A percentile compares a stretch with the other conserved stretches of the same genome.
These are phyloP conservation scores for Trichomonas tenax DNA, from an alignment of 208 protist species.

Conservation along the genomic window DNA sequence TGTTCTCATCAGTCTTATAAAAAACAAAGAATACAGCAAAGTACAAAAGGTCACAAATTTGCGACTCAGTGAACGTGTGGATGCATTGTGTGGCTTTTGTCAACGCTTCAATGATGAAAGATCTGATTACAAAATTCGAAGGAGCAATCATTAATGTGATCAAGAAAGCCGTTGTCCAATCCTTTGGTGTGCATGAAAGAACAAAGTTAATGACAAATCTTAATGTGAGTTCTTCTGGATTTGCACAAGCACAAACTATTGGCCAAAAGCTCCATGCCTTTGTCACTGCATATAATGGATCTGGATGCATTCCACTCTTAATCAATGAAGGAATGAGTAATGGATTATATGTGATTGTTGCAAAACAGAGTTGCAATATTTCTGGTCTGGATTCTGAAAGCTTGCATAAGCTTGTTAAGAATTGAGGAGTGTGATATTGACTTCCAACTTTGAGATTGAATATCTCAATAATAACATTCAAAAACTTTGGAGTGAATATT, in stretches of 20 bases:
- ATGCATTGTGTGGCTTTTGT: not conserved
- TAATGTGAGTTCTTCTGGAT: not conserved
- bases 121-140: not conserved
- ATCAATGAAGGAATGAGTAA: not conserved
- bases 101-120: not conserved
- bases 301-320: not conserved
- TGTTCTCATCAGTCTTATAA: not conserved
- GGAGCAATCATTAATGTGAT: not conserved
- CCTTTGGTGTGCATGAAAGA: not conserved
- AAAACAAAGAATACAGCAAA: not conserved
- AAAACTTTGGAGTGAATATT: not conserved
- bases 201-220: not conserved
- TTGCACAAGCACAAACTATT: not conserved
- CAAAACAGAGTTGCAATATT: not conserved
- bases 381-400: not conserved
- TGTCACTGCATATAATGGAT: not conserved
- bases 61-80: not conserved
- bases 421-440: not conserved
- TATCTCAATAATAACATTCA: not conserved
- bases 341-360: not conserved
- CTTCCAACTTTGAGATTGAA: not conserved
- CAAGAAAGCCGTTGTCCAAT: not conserved
- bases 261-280: not conserved
- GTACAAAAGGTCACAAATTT: not conserved
- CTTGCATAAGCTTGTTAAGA: not conserved